These are phyloP conservation scores for Oryza longistaminata DNA, from an alignment of 176 grass and related monocot species.

Conservation along the genomic window DNA sequence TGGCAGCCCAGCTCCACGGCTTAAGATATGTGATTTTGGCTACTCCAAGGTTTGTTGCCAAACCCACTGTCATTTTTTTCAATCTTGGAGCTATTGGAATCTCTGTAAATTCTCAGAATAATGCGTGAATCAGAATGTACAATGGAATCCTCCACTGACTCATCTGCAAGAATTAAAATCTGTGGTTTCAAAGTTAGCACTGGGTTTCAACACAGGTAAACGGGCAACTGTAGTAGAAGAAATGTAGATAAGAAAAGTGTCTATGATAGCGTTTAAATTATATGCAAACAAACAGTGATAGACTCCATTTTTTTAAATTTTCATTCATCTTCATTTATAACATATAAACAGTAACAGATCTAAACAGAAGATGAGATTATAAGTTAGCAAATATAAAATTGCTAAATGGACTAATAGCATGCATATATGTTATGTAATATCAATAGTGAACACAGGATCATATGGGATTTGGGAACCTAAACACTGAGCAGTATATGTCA, in stretches of 20 bases:
- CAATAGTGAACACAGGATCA: constrained; percentile 11
- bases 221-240: no score
- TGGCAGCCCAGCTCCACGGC: constrained; percentile 81
- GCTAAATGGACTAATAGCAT: not conserved
- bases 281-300: constrained; percentile 12
- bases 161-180: constrained; percentile 99
- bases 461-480: not conserved
- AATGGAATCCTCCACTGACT: constrained; percentile 93
- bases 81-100: constrained; percentile 4
- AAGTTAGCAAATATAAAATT: not conserved
- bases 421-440: not conserved
- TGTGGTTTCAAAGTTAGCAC: constrained; percentile 73
- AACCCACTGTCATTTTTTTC: constrained; percentile 2
- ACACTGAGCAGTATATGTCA: not conserved
- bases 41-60: constrained; percentile 81
- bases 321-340: constrained; percentile 2
- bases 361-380: not conserved
- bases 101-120: constrained; percentile 24
- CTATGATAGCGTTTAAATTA: not conserved
- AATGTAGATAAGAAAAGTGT: not conserved
- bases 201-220: no score
- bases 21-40: constrained; percentile 96
- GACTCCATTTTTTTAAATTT: not conserved
- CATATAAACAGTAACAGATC: not conserved
- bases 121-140: constrained; percentile 93